These are phyloP conservation scores for Penicillium soppii DNA, from an alignment of 495 filamentous ascomycete species.

Conservation along the genomic window DNA sequence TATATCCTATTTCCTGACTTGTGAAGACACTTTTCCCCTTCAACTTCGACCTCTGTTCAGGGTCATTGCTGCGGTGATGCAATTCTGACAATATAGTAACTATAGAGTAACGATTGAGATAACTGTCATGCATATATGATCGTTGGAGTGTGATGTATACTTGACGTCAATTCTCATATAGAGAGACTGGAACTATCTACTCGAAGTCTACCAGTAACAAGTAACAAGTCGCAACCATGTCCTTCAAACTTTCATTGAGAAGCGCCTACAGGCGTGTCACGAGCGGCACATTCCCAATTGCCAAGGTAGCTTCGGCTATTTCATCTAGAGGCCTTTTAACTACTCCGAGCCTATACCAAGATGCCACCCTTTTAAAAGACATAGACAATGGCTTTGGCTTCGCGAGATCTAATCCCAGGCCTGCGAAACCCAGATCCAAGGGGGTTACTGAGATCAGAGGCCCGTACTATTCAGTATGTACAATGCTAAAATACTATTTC, in stretches of 20 bases:
- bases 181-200: too few species aligned
- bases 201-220: neutral
- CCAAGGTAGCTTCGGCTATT: constrained; percentile 6
- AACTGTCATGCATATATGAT: too few species aligned
- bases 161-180: too few species aligned
- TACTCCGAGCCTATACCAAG: constrained; percentile 13
- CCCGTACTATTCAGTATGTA: constrained; percentile 52
- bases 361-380: constrained; percentile 49
- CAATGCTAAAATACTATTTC: neutral
- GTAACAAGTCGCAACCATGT: constrained; percentile 1
- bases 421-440: constrained; percentile 48
- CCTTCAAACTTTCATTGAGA: neutral
- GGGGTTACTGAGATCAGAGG: constrained; percentile 58
- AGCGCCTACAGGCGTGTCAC: neutral
- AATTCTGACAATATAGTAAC: too few species aligned
- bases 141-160: constrained; percentile 26
- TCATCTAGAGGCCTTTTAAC: constrained; percentile 19
- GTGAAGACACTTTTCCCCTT: too few species aligned
- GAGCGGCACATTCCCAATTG: neutral
- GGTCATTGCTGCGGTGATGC: too few species aligned
- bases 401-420: constrained; percentile 49
- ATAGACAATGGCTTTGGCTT: constrained; percentile 53
- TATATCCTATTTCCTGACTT: too few species aligned
- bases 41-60: too few species aligned
- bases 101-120: too few species aligned